Evolutionary conservation across 306 rosid species (phyloP).

Genomic region (Quercus agrifolia): DNA sequence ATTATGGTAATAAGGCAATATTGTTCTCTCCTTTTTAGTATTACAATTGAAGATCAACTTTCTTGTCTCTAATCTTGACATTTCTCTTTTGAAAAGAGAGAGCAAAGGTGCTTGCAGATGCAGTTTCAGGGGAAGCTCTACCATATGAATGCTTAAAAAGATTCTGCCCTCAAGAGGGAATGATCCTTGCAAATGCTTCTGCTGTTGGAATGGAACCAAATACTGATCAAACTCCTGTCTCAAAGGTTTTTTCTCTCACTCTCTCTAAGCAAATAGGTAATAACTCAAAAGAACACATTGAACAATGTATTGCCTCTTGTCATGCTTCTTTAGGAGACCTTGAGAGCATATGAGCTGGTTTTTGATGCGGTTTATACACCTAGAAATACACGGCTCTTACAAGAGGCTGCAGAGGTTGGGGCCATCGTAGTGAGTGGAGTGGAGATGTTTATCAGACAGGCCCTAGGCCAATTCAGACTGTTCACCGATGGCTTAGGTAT

Average conservation of each 20-base stretch:
- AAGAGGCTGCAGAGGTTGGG: conserved; percentile 42
- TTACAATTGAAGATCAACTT: not conserved
- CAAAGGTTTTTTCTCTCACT: conserved; percentile 26
- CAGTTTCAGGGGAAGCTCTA: conserved; percentile 35
- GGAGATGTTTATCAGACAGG: conserved; percentile 49
- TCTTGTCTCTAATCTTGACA: conserved; percentile 10
- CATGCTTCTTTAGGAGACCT: conserved; percentile 26
- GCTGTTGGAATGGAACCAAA: conserved; percentile 50
- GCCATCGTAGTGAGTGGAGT: conserved; percentile 39
- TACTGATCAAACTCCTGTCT: conserved; percentile 38
- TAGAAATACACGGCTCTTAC: conserved; percentile 35
- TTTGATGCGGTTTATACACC: conserved; percentile 47
- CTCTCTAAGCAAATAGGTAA: not conserved
- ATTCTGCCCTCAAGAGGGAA: conserved; percentile 8
- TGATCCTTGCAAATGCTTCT: conserved; percentile 51
- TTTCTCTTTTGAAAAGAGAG: conserved; percentile 30
- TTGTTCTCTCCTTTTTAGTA: not conserved
- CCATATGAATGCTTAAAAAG: not conserved
- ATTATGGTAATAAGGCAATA: conserved; percentile 7
- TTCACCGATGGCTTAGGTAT: conserved; percentile 31
- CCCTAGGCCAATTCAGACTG: conserved; percentile 43
- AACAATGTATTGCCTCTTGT: not conserved
- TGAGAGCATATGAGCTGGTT: conserved; percentile 37
- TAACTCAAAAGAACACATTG: not conserved
- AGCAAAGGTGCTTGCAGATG: conserved; percentile 45